Evolutionary conservation across 2,329 filamentous ascomycete species (phyloP).

Genomic region (Colletotrichum tamarilloi): DNA sequence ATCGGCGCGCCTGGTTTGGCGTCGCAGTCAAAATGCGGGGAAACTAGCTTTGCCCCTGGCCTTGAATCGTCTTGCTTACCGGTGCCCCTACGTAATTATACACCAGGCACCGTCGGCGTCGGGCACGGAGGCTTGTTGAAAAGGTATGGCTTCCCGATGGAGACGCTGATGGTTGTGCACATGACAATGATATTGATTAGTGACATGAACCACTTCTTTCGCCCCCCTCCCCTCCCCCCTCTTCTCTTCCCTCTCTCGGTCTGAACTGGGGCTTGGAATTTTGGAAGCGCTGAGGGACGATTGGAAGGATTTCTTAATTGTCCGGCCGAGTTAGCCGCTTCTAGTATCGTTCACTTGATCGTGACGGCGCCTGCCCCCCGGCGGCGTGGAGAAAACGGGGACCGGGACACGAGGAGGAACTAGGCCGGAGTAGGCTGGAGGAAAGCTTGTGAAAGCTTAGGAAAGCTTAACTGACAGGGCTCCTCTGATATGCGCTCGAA

Average conservation of each 20-base stretch:
- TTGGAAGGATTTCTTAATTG: constrained; percentile 27
- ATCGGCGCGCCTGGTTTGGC: background rate
- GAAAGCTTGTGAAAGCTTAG: background rate
- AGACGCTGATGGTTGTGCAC: constrained; percentile 7
- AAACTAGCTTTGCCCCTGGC: background rate
- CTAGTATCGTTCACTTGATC: background rate
- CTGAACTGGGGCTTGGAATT: background rate
- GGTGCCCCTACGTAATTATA: background rate
- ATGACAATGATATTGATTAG: background rate
- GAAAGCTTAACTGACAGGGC: background rate
- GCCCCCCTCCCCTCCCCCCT: background rate
- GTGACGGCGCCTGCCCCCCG: background rate
- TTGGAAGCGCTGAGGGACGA: background rate
- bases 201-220: background rate
- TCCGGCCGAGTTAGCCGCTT: constrained; percentile 9
- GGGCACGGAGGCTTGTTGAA: background rate
- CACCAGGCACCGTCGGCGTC: background rate
- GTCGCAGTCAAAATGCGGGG: constrained; percentile 14
- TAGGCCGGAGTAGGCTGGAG: constrained; percentile 16
- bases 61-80: background rate
- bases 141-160: background rate
- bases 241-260: background rate
- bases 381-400: background rate
- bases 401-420: background rate
- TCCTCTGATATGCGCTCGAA: background rate